phyloP scores from a whole-genome alignment of 495 filamentous ascomycete species.

The Astrothelium macrocarpum region DNA sequence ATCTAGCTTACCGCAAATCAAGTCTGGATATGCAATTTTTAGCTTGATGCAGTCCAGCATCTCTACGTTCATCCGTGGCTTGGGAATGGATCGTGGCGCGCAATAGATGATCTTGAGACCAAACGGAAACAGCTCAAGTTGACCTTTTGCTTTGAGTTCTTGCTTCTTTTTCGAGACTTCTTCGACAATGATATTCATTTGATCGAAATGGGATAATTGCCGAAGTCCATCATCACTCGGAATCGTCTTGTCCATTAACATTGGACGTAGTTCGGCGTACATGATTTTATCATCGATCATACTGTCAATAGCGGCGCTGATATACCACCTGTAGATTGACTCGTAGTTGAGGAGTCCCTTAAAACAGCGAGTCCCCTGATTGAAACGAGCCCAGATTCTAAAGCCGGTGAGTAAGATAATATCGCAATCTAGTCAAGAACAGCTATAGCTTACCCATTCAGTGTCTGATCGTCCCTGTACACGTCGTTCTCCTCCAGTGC shows the following conservation, averaged over 20 bases:
- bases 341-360: conserved; percentile 34
- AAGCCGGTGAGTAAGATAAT: background rate
- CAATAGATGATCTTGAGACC: conserved; percentile 35
- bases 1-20: conserved; percentile 29
- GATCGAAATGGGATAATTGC: conserved; percentile 18
- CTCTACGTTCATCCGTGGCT: conserved; percentile 24
- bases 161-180: conserved; percentile 24
- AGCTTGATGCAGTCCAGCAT: conserved; percentile 36
- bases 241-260: conserved; percentile 33
- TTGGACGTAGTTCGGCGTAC: conserved; percentile 34
- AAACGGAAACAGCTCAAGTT: conserved; percentile 29
- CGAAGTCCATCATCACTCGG: conserved; percentile 25
- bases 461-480: conserved; percentile 21
- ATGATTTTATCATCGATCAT: conserved; percentile 34
- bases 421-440: background rate
- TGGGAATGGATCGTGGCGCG: conserved; percentile 31
- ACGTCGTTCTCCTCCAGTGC: conserved; percentile 23
- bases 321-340: conserved; percentile 30
- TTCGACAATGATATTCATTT: conserved; percentile 31
- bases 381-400: conserved; percentile 33
- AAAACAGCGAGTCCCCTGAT: conserved; percentile 32
- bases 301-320: conserved; percentile 30
- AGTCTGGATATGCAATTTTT: conserved; percentile 36
- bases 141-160: conserved; percentile 17
- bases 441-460: conserved; percentile 22